Conservation (phyloP, 768 basidiomycete genomes). For the Trametes meyenii region DNA sequence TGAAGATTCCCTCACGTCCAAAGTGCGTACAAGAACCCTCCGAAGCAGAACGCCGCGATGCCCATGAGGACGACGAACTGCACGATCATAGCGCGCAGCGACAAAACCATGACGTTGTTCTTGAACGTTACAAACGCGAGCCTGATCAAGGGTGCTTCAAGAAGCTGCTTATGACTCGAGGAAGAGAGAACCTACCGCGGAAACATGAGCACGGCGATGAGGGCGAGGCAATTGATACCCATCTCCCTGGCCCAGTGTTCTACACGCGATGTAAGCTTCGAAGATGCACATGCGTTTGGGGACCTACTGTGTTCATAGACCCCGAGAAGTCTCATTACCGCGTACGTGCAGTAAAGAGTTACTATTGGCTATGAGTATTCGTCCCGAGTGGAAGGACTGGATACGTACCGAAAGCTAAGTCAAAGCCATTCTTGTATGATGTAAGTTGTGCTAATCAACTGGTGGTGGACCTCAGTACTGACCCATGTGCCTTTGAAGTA, state of each 20-base stretch:
- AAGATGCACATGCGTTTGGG: not conserved
- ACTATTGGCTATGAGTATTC: constrained; percentile 45
- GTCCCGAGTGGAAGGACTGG: not conserved
- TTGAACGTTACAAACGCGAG: constrained; percentile 90
- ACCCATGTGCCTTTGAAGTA: constrained; percentile 89
- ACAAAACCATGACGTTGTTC: constrained; percentile 78
- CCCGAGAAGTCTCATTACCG: constrained; percentile 77
- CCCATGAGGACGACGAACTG: constrained; percentile 86
- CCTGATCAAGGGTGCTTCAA: constrained; percentile 40
- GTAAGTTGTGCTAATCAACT: constrained; percentile 3
- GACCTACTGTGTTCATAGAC: constrained; percentile 64
- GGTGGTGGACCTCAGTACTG: constrained; percentile 25
- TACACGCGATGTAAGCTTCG: constrained; percentile 30
- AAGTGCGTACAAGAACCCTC: constrained; percentile 89
- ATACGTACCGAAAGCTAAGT: constrained; percentile 78
- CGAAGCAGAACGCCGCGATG: constrained; percentile 88
- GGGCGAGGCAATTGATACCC: constrained; percentile 82
- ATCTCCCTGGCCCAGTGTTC: constrained; percentile 66
- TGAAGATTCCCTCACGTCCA: constrained; percentile 72
- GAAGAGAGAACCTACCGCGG: constrained; percentile 55
- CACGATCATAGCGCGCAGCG: constrained; percentile 88
- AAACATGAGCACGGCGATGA: constrained; percentile 90
- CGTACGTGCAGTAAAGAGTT: constrained; percentile 77
- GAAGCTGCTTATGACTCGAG: not conserved
- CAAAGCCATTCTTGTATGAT: constrained; percentile 79